Evolutionary conservation across 192 early-diverging fungal genomes (phyloP).

Genomic region (Paraglomus brasilianum): DNA sequence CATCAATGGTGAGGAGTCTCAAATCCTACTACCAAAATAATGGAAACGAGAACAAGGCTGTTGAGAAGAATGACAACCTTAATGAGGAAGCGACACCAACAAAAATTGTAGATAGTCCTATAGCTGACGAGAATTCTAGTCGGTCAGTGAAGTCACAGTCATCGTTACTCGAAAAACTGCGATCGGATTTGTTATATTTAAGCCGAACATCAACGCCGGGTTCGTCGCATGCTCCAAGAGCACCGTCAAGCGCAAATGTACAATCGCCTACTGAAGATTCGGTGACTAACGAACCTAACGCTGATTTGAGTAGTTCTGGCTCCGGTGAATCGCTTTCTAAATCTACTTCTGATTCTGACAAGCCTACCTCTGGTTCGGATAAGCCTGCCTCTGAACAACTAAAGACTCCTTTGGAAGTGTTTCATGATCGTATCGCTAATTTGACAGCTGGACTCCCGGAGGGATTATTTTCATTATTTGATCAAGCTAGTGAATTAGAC

Average conservation of each 20-base stretch:
- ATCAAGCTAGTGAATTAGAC: slow-evolving; percentile 5
- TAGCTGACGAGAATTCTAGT: neutral
- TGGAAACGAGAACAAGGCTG: slow-evolving; percentile 1
- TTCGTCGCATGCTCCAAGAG: neutral
- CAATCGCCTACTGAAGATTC: neutral
- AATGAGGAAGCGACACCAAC: slow-evolving; percentile 19
- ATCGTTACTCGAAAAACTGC: slow-evolving; percentile 18
- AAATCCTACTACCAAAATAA: neutral
- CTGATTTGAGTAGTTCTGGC: no score
- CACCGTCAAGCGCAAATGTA: slow-evolving; percentile 1
- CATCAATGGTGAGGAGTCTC: neutral
- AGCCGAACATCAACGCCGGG: neutral
- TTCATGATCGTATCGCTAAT: slow-evolving; percentile 27
- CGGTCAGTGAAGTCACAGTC: neutral
- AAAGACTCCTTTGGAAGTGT: slow-evolving; percentile 33
- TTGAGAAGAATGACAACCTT: neutral
- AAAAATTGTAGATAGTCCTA: neutral
- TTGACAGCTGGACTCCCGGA: slow-evolving; percentile 24
- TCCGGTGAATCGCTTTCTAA: no score
- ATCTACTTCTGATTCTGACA: no score
- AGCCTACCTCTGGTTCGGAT: neutral
- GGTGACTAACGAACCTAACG: neutral
- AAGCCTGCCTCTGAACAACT: neutral
- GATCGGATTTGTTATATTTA: slow-evolving; percentile 4
- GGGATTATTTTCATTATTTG: slow-evolving; percentile 29